phyloP scores from a whole-genome alignment of 139 green algal genomes.

The Yamagishiella unicocca region DNA sequence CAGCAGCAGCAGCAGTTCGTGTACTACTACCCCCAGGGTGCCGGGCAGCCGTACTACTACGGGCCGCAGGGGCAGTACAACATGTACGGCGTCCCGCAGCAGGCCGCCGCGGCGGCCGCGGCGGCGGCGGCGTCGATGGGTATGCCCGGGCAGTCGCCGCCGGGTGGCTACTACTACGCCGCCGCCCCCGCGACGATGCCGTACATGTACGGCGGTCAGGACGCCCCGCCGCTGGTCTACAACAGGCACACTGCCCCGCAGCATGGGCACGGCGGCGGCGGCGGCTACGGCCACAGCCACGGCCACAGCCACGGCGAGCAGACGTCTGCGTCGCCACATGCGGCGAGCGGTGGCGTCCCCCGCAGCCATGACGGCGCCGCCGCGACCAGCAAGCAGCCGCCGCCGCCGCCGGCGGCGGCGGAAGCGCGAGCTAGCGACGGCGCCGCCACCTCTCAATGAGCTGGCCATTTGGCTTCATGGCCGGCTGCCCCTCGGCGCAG shows the following conservation, averaged over 20 bases:
- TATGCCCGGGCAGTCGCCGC: background rate
- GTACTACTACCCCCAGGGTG: background rate
- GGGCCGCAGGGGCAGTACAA: background rate
- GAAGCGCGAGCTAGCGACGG: no score
- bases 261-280: background rate
- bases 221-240: background rate
- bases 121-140: background rate
- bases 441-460: no score
- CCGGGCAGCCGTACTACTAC: background rate
- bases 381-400: no score
- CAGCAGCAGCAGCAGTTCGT: background rate
- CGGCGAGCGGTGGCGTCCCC: no score
- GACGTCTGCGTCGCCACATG: no score
- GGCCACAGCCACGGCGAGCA: no score
- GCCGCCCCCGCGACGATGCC: background rate
- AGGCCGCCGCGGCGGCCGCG: background rate
- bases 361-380: no score
- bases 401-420: no score
- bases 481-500: no score
- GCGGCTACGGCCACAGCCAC: no score
- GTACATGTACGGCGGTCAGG: conserved; percentile 16
- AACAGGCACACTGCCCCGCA: background rate
- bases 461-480: no score
- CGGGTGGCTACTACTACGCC: background rate
- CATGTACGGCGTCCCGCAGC: conserved; percentile 4